phyloP scores from a whole-genome alignment of 768 basidiomycete genomes.

The Pisolithus orientalis region DNA sequence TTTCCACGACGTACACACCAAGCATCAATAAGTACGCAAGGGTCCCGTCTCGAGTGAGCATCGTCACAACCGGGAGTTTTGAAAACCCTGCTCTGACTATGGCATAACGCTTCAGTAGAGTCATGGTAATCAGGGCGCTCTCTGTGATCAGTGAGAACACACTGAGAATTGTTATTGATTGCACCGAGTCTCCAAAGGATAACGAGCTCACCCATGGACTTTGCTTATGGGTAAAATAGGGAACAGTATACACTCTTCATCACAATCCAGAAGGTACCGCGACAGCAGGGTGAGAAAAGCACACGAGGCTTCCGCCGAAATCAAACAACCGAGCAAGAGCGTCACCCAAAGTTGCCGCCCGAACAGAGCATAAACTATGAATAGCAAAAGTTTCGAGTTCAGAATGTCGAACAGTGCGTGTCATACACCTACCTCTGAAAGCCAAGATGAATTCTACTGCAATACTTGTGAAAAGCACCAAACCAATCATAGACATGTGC shows the following conservation, averaged over 20 bases:
- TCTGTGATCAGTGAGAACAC: conserved; percentile 25
- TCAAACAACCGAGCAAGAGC: neutral
- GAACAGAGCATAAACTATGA: neutral
- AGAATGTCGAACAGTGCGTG: neutral
- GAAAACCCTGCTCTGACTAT: conserved; percentile 35
- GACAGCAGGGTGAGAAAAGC: neutral
- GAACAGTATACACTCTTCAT: neutral
- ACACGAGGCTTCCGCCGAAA: neutral
- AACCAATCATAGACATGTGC: neutral
- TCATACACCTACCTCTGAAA: neutral
- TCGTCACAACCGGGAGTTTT: conserved; percentile 30
- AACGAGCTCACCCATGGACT: neutral
- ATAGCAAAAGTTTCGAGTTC: no score
- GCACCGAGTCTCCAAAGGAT: neutral
- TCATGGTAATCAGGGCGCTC: conserved; percentile 32
- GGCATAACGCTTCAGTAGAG: conserved; percentile 29
- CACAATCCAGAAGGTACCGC: neutral
- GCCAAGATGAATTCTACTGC: neutral
- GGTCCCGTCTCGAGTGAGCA: conserved; percentile 40
- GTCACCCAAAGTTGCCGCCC: neutral
- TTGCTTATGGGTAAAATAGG: neutral
- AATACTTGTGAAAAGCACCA: neutral
- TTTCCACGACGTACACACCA: conserved; percentile 15
- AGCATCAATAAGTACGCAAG: conserved; percentile 40
- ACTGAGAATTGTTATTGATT: neutral